A percentile compares a stretch with the other conserved stretches of the same genome.
Evolutionary conservation across 345 rosid species (phyloP).

Genomic region (Pseudoturritis turrita): DNA sequence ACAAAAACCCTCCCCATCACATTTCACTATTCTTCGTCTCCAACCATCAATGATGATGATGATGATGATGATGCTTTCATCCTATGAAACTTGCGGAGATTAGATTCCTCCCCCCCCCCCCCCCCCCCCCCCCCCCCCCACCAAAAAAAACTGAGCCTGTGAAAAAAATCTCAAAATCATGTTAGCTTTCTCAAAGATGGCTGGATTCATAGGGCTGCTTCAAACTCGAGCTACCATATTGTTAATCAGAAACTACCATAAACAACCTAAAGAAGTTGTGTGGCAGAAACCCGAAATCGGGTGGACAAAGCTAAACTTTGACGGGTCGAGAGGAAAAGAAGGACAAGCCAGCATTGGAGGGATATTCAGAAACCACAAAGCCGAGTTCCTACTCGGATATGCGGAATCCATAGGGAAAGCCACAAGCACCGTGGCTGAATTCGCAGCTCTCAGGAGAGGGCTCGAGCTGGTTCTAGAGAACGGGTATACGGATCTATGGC

Average conservation of each 20-base stretch:
- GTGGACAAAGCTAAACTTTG: conserved; percentile 82
- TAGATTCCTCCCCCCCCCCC: too few relatives aligned
- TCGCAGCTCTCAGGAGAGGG: conserved; percentile 65
- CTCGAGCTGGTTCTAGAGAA: conserved; percentile 68
- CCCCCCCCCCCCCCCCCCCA: too few relatives aligned
- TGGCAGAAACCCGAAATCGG: conserved; percentile 69
- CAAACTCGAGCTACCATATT: conserved; percentile 23
- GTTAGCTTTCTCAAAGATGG: conserved; percentile 35
- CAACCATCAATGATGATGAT: neutral
- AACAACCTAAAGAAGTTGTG: conserved; percentile 50
- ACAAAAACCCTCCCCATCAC: neutral
- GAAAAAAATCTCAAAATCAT: neutral
- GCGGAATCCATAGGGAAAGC: conserved; percentile 70
- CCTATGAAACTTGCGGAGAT: neutral
- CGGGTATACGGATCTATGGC: conserved; percentile 68
- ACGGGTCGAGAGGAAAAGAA: conserved; percentile 53
- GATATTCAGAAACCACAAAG: conserved; percentile 70
- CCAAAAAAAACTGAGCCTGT: neutral
- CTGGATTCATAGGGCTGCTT: conserved; percentile 31
- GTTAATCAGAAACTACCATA: conserved; percentile 44
- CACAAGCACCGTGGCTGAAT: conserved; percentile 66
- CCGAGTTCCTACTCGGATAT: conserved; percentile 68
- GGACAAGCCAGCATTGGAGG: conserved; percentile 81
- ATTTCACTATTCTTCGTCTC: neutral
- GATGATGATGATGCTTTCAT: too few relatives aligned